Conservation (phyloP, 2,329 filamentous ascomycete species). For the Pseudogymnoascus sp. region DNA sequence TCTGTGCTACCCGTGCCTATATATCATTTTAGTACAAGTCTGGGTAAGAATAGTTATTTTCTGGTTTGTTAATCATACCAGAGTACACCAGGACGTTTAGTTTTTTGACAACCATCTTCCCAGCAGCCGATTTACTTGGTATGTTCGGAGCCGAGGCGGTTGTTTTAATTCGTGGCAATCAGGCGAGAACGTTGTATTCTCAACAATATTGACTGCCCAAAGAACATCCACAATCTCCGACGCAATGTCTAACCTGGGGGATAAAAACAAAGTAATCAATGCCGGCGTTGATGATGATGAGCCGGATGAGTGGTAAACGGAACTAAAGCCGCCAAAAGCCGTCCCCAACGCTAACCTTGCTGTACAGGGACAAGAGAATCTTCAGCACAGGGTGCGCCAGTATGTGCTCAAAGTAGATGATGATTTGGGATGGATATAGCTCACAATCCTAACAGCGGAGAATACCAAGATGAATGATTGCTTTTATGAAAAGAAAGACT, state of each 20-base stretch:
- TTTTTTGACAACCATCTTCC: constrained; percentile 52
- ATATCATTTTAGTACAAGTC: constrained; percentile 10
- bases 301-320: constrained; percentile 81
- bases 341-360: constrained; percentile 17
- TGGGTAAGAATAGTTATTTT: not conserved
- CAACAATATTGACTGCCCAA: constrained; percentile 14
- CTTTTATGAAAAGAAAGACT: constrained; percentile 93
- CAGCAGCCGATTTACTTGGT: not conserved
- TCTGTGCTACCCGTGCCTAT: constrained; percentile 75
- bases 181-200: constrained; percentile 10
- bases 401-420: constrained; percentile 33
- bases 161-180: not conserved
- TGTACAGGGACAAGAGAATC: constrained; percentile 85
- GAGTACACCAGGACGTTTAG: constrained; percentile 93
- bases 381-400: constrained; percentile 92
- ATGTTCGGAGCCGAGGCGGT: not conserved
- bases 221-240: constrained; percentile 5
- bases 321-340: constrained; percentile 13
- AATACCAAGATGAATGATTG: constrained; percentile 90
- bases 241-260: constrained; percentile 26
- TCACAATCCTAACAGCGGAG: constrained; percentile 51
- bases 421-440: not conserved
- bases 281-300: constrained; percentile 65
- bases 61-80: constrained; percentile 43
- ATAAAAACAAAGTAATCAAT: constrained; percentile 22